Evolutionary conservation across 192 early-diverging fungal genomes (phyloP).

Genomic region (Lunasporangiospora selenospora): DNA sequence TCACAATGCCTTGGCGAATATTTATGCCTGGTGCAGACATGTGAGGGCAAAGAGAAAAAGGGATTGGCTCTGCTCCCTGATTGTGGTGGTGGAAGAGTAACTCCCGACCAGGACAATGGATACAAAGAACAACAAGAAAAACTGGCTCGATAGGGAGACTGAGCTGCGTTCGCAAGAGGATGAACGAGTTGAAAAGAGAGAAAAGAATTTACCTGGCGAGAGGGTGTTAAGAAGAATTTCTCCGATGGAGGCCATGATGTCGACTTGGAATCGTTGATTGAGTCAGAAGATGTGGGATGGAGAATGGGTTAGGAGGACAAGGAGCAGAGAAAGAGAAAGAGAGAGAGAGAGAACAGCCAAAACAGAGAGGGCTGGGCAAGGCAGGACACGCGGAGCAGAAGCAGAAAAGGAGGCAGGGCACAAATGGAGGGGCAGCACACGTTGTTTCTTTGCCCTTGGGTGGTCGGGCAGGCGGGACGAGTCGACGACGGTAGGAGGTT

Average conservation of each 20-base stretch:
- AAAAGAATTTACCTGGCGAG: constrained; percentile 63
- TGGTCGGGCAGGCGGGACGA: too few relatives aligned
- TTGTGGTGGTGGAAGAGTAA: neutral
- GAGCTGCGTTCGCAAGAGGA: too few relatives aligned
- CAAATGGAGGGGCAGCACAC: neutral
- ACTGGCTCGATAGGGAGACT: too few relatives aligned
- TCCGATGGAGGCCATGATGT: constrained; percentile 57
- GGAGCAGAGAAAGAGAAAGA: neutral
- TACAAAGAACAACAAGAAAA: too few relatives aligned
- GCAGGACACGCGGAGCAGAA: neutral
- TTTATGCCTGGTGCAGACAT: neutral
- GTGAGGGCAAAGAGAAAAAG: neutral
- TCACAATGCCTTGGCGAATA: too few relatives aligned
- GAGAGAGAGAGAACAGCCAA: neutral
- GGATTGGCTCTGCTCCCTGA: neutral
- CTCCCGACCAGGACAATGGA: too few relatives aligned
- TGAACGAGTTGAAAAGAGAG: too few relatives aligned
- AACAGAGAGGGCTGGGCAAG: neutral
- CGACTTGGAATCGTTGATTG: neutral
- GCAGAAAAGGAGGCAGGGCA: neutral
- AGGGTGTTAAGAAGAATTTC: constrained; percentile 82
- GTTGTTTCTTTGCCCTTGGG: too few relatives aligned
- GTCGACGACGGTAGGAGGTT: too few relatives aligned
- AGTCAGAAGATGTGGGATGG: too few relatives aligned
- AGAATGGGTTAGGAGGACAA: neutral